A percentile compares a stretch with the other conserved stretches of the same genome.
These are phyloP conservation scores for Daldinia childiae DNA, from an alignment of 495 filamentous ascomycete species.

Conservation along the genomic window DNA sequence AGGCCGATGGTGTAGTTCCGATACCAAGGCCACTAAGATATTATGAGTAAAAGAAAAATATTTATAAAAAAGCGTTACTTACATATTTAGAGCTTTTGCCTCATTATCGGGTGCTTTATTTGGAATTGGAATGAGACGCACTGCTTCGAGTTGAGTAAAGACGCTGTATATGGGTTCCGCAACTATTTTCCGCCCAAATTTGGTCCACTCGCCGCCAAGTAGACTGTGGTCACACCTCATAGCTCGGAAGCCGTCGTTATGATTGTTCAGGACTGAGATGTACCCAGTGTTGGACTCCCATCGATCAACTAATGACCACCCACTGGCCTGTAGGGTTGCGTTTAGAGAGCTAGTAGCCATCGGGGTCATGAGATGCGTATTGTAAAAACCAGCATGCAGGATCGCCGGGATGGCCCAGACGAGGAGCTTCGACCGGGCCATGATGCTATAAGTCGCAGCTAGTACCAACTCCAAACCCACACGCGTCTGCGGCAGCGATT, in stretches of 20 bases:
- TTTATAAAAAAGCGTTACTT: slow-evolving; percentile 43
- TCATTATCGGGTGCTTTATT: slow-evolving; percentile 64
- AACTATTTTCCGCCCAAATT: slow-evolving; percentile 61
- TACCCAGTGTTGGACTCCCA: slow-evolving; percentile 90
- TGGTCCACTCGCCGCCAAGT: slow-evolving; percentile 92
- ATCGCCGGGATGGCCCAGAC: slow-evolving; percentile 72
- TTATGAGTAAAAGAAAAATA: slow-evolving; percentile 20
- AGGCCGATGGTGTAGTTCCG: slow-evolving; percentile 85
- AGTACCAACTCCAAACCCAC: slow-evolving; percentile 75
- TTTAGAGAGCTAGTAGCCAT: slow-evolving; percentile 68
- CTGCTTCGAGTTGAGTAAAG: slow-evolving; percentile 91
- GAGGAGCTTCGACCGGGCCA: slow-evolving; percentile 74
- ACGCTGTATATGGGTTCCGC: slow-evolving; percentile 92
- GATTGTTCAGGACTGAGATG: slow-evolving; percentile 84
- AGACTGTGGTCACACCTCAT: slow-evolving; percentile 95
- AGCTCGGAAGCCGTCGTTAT: slow-evolving; percentile 74
- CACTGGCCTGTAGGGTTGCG: slow-evolving; percentile 60
- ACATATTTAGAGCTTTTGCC: slow-evolving; percentile 87
- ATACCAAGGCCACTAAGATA: slow-evolving; percentile 81
- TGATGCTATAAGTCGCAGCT: slow-evolving; percentile 66
- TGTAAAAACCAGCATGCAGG: slow-evolving; percentile 72
- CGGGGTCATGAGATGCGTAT: slow-evolving; percentile 72
- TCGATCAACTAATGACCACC: slow-evolving; percentile 76
- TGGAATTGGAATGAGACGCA: slow-evolving; percentile 75
- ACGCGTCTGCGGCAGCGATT: slow-evolving; percentile 70